phyloP scores from a whole-genome alignment of 345 rosid species.

The Hibiscus mutabilis region DNA sequence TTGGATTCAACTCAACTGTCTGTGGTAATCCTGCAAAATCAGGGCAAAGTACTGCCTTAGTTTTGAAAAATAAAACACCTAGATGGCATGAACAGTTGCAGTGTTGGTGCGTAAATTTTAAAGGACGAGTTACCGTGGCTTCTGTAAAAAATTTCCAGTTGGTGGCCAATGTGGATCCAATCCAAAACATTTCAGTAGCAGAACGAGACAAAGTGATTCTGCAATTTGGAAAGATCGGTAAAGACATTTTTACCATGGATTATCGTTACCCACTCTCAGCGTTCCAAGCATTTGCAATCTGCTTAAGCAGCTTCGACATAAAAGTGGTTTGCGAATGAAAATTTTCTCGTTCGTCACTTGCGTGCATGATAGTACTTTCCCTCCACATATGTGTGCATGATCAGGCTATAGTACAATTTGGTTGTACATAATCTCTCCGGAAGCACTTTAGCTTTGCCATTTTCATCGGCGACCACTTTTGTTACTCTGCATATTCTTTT shows the following conservation, averaged over 20 bases:
- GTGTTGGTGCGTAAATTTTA: conserved; percentile 93
- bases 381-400: conserved; percentile 2
- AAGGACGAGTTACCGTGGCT: conserved; percentile 87
- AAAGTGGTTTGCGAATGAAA: conserved; percentile 82
- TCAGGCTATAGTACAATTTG: conserved; percentile 17
- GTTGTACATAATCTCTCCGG: conserved; percentile 35
- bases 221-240: conserved; percentile 93
- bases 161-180: conserved; percentile 54
- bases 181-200: conserved; percentile 43
- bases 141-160: conserved; percentile 95
- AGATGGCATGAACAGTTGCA: conserved; percentile 97
- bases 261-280: conserved; percentile 89
- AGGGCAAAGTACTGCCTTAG: conserved; percentile 25
- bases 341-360: conserved; percentile 7
- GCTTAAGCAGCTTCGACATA: conserved; percentile 92
- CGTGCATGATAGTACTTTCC: conserved; percentile 11
- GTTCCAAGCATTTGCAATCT: conserved; percentile 87
- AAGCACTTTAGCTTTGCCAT: conserved; percentile 16
- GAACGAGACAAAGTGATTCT: conserved; percentile 77
- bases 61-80: conserved; percentile 81
- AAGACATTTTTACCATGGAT: conserved; percentile 94
- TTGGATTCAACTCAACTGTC: conserved; percentile 34
- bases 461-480: conserved; percentile 3
- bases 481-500: conserved; percentile 6
- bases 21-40: conserved; percentile 19